Evolutionary conservation across 2,329 filamentous ascomycete genomes (phyloP).

Genomic region (Colletotrichum horii): DNA sequence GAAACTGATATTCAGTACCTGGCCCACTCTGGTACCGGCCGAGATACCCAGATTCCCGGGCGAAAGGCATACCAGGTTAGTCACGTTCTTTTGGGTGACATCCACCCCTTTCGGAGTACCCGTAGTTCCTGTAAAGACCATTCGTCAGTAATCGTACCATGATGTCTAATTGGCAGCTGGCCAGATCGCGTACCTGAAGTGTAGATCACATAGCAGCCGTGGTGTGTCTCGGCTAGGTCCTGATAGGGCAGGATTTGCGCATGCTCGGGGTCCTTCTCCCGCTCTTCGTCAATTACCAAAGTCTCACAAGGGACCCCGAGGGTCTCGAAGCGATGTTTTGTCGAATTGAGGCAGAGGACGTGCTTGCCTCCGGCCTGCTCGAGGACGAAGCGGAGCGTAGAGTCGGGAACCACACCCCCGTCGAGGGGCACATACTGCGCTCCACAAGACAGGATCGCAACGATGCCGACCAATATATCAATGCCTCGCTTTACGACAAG

Average conservation of each 20-base stretch:
- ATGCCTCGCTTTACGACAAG: constrained; percentile 58
- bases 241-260: not conserved
- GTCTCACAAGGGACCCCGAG: not conserved
- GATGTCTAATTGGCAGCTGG: not conserved
- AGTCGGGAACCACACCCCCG: constrained; percentile 55
- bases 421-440: constrained; percentile 67
- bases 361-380: constrained; percentile 47
- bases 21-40: constrained; percentile 55
- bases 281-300: constrained; percentile 7
- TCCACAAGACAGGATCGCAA: constrained; percentile 61
- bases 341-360: constrained; percentile 49
- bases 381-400: constrained; percentile 55
- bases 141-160: not conserved
- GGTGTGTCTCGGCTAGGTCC: constrained; percentile 37
- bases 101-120: constrained; percentile 65
- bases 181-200: constrained; percentile 47
- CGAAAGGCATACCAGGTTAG: not conserved
- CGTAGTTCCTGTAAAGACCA: constrained; percentile 43
- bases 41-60: constrained; percentile 49
- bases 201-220: constrained; percentile 56
- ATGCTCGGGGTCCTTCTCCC: not conserved
- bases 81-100: constrained; percentile 47
- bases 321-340: not conserved
- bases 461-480: constrained; percentile 62
- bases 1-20: constrained; percentile 63